Conservation (phyloP, 192 early-diverging fungal genomes). For the Diversispora eburnea region DNA sequence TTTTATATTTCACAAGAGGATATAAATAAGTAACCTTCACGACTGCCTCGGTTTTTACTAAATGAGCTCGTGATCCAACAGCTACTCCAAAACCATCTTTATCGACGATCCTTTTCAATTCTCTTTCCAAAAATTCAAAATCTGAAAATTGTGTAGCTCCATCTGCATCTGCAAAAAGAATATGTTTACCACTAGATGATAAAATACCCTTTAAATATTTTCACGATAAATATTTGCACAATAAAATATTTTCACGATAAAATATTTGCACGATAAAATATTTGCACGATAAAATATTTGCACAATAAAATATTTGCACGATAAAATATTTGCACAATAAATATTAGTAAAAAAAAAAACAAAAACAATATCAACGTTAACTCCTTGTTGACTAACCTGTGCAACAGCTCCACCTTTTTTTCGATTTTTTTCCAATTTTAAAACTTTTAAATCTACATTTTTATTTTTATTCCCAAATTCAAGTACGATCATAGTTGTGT, state of each 20-base stretch:
- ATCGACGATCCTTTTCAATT: constrained; percentile 37
- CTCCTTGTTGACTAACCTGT: constrained; percentile 49
- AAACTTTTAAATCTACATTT: constrained; percentile 61
- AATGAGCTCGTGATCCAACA: constrained; percentile 89
- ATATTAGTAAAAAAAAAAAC: neutral
- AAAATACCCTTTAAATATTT: constrained; percentile 69
- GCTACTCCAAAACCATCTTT: constrained; percentile 61
- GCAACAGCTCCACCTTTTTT: constrained; percentile 95
- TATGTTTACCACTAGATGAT: constrained; percentile 63
- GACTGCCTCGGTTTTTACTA: constrained; percentile 78
- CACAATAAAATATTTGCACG: neutral
- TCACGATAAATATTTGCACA: neutral
- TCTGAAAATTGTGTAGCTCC: constrained; percentile 92
- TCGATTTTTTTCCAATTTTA: constrained; percentile 78
- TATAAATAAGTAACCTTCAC: constrained; percentile 64
- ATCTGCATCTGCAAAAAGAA: constrained; percentile 95
- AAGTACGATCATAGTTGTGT: constrained; percentile 64
- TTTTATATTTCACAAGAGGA: neutral
- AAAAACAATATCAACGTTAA: neutral
- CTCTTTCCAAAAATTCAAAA: constrained; percentile 57
- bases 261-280: too few species aligned
- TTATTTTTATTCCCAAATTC: constrained; percentile 58
- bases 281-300: too few species aligned
- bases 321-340: neutral
- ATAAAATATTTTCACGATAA: too few species aligned